These are phyloP conservation scores for Hanseniaspora taiwanica DNA, from an alignment of 805 yeast species.

Conservation along the genomic window DNA sequence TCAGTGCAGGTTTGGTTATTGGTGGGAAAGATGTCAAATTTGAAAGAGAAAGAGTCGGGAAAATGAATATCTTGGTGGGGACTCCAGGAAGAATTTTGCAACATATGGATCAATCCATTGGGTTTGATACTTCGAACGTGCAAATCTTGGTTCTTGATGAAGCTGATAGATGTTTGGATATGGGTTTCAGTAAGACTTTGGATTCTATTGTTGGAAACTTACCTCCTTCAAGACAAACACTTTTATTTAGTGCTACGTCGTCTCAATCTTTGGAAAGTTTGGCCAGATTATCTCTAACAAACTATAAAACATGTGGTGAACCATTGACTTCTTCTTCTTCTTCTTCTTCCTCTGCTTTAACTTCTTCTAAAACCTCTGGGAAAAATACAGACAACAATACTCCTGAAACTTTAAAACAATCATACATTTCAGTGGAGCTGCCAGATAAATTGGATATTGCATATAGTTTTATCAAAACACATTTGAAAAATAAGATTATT, in stretches of 20 bases:
- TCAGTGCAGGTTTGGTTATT: conserved; percentile 83
- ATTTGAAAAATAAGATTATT: conserved; percentile 62
- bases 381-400: conserved; percentile 25
- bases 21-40: conserved; percentile 84
- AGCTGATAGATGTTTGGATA: conserved; percentile 84
- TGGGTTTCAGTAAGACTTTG: conserved; percentile 79
- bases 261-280: conserved; percentile 70
- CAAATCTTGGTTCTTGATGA: conserved; percentile 79
- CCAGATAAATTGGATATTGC: conserved; percentile 75
- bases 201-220: conserved; percentile 69
- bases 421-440: conserved; percentile 55
- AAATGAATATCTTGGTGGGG: conserved; percentile 72
- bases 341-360: too few species aligned
- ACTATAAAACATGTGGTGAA: conserved; percentile 38
- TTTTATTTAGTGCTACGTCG: conserved; percentile 81
- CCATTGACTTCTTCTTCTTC: too few species aligned
- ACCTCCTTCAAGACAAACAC: conserved; percentile 71
- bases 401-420: conserved; percentile 78
- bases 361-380: conserved; percentile 37
- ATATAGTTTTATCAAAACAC: conserved; percentile 78
- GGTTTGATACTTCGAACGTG: conserved; percentile 59
- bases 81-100: conserved; percentile 88
- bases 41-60: conserved; percentile 68
- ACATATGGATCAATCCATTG: conserved; percentile 81
- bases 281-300: conserved; percentile 48